Conservation (phyloP, 805 yeast genomes). For the Brettanomyces nanus region DNA sequence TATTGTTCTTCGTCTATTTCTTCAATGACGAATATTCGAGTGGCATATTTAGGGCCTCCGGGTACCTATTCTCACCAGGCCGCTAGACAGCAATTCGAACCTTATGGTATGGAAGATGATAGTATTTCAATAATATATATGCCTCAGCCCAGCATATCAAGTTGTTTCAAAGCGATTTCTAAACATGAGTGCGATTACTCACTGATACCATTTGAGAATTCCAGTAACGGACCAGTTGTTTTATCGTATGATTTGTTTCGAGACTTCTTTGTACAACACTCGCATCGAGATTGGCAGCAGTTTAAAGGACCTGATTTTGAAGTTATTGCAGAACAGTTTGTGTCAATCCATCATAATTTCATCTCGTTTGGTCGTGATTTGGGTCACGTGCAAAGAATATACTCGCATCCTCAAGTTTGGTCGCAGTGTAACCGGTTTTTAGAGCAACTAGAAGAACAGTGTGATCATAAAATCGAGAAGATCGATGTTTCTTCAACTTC, state of each 20-base stretch:
- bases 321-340: conserved; percentile 74
- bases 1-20: no score
- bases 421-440: conserved; percentile 72
- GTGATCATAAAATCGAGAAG: conserved; percentile 30
- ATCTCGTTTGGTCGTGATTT: conserved; percentile 39
- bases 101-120: conserved; percentile 8
- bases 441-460: conserved; percentile 24
- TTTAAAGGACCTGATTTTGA: conserved; percentile 30
- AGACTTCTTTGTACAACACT: conserved; percentile 41
- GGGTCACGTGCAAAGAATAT: conserved; percentile 44
- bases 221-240: conserved; percentile 90
- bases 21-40: conserved; percentile 27
- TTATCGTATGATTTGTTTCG: conserved; percentile 76
- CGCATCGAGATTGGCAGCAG: neutral
- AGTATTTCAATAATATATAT: conserved; percentile 17
- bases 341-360: conserved; percentile 73
- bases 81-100: conserved; percentile 34
- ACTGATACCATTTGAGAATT: conserved; percentile 87
- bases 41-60: conserved; percentile 79
- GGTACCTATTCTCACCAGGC: conserved; percentile 94
- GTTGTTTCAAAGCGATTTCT: conserved; percentile 53
- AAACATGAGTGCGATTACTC: conserved; percentile 49
- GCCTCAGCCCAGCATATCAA: conserved; percentile 38
- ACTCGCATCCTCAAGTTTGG: conserved; percentile 98
- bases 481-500: conserved; percentile 78